Evolutionary conservation across 345 rosid species (phyloP), one percentile per base, ranked within the genome.

Genomic region (Syzygium aromaticum): DNA sequence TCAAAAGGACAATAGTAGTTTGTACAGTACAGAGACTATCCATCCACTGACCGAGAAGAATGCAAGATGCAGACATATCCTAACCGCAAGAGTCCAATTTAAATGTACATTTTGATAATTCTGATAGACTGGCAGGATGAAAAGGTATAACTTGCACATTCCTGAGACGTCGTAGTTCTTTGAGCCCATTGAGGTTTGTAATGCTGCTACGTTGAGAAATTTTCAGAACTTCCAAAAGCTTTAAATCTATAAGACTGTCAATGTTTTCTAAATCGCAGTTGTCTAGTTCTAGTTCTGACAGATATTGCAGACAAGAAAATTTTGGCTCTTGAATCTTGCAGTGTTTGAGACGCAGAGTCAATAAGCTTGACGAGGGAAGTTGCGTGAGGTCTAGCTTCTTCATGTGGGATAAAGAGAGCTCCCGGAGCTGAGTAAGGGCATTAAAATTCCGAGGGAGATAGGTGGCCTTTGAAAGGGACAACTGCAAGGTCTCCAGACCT

Each of bases 71-170:
- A 3, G 40, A 40, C 40, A 40, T 40, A 3, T 40, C 38, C 38
- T 40, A 40, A 38, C 40, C 40, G 40, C 33, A 28, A 61, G 2
- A 3, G 19, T 52, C 54, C 19, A 1, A 0, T 52, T 15, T 4
- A 53, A 6, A 38, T 38, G 3, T 3, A 6, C 19, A 0, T 3
- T 2, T 0, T 1, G 0, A 0, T 6, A 61, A 61, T 6, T 14
- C 1, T 53, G 21, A 0, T 4, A 53, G 54, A 30, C 4, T 17
- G 22, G 9, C 11, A 28, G 4, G 22, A 64, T 10, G 3, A 64
- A 6, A 30, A 30, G 17, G 6, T 11, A 15, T 6, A n/a, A 15
- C 73, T 63, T 63, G 17, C 73, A 63, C 77, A 21, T 28, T 63
- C 77, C 40, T 16, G 40, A 63, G 77, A 63, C 40, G 11, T 6